These are phyloP conservation scores for Ceratobasidium sp. DNA, from an alignment of 1,284 basidiomycete species.

Conservation along the genomic window DNA sequence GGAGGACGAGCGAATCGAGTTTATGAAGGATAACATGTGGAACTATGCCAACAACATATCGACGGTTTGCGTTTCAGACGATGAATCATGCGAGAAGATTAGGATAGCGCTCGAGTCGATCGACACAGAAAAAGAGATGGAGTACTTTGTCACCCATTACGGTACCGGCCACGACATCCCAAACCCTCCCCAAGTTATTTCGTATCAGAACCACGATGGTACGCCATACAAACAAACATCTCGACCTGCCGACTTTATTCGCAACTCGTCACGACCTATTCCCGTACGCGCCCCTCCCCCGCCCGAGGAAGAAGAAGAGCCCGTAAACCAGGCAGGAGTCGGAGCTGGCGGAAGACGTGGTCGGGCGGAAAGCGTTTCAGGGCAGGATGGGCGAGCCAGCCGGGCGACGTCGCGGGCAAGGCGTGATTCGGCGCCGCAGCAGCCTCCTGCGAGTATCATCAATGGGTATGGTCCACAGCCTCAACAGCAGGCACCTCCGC, in stretches of 20 bases:
- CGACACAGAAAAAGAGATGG: constrained; percentile 86
- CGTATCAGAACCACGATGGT: constrained; percentile 76
- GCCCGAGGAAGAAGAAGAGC: constrained; percentile 49
- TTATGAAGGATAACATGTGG: constrained; percentile 97
- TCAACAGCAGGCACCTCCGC: constrained; percentile 25
- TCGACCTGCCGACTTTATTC: constrained; percentile 71
- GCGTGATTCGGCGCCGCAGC: constrained; percentile 27
- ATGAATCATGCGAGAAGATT: constrained; percentile 94
- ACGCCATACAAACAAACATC: constrained; percentile 67
- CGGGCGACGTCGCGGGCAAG: constrained; percentile 32
- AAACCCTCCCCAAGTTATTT: constrained; percentile 85
- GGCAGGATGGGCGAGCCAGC: constrained; percentile 31
- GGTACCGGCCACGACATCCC: constrained; percentile 89
- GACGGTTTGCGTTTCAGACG: constrained; percentile 95
- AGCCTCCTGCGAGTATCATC: constrained; percentile 15
- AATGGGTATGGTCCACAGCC: constrained; percentile 18
- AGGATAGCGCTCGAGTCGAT: constrained; percentile 86
- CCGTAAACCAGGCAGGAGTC: constrained; percentile 63
- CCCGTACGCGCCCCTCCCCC: constrained; percentile 57
- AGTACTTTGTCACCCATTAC: constrained; percentile 86
- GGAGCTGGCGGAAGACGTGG: constrained; percentile 62
- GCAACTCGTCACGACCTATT: constrained; percentile 68
- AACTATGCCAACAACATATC: constrained; percentile 96
- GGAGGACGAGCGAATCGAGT: constrained; percentile 94
- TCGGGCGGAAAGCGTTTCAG: constrained; percentile 43